Evolutionary conservation across 2,329 filamentous ascomycete genomes (phyloP).

Genomic region (Cytospora piceicola): DNA sequence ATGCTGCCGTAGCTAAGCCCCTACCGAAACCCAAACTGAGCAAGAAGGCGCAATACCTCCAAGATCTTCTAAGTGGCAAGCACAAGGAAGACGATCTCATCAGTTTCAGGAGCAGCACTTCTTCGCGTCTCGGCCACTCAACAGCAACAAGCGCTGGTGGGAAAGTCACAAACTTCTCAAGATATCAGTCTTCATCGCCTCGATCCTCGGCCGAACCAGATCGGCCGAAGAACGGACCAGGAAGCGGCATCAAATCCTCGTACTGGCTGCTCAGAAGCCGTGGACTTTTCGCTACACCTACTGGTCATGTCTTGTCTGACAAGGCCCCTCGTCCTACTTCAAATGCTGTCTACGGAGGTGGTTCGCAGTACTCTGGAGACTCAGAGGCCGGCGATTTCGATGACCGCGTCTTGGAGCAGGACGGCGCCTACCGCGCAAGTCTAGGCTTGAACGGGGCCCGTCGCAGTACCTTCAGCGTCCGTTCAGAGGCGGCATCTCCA

Average conservation of each 20-base stretch:
- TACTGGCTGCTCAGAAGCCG: constrained; percentile 29
- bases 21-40: constrained; percentile 23
- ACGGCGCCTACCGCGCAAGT: constrained; percentile 27
- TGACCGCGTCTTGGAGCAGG: constrained; percentile 29
- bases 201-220: constrained; percentile 29
- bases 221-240: constrained; percentile 19
- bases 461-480: constrained; percentile 23
- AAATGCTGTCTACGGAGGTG: constrained; percentile 12
- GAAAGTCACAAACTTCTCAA: constrained; percentile 30
- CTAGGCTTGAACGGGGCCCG: constrained; percentile 26
- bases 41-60: constrained; percentile 28
- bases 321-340: constrained; percentile 22
- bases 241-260: constrained; percentile 28
- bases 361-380: constrained; percentile 29
- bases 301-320: constrained; percentile 29
- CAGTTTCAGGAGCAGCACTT: constrained; percentile 30
- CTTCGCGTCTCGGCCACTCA: constrained; percentile 28
- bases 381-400: constrained; percentile 28
- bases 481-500: constrained; percentile 24
- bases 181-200: constrained; percentile 30
- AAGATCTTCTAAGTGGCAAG: constrained; percentile 28
- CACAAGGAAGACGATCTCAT: constrained; percentile 29
- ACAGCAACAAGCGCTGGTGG: constrained; percentile 5
- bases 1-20: constrained; percentile 24
- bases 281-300: constrained; percentile 28